Evolutionary conservation across 2,329 filamentous ascomycete species (phyloP).

Genomic region (Fusarium nisikadoi): DNA sequence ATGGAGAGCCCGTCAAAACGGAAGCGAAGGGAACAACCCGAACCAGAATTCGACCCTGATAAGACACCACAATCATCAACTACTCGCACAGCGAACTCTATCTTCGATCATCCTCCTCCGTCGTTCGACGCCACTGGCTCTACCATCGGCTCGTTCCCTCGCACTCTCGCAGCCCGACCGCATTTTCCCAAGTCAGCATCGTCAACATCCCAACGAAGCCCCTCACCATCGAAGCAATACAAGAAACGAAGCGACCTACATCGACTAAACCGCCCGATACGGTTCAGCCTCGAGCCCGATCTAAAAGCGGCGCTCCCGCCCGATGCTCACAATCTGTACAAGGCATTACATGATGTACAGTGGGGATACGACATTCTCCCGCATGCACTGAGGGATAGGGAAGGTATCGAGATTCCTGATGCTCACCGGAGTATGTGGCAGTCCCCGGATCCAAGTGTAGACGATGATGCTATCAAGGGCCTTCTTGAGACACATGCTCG

Average conservation of each 20-base stretch:
- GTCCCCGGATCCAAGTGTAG: too few relatives aligned
- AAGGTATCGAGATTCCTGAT: neutral
- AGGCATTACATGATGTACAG: neutral
- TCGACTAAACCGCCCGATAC: neutral
- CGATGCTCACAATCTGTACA: neutral
- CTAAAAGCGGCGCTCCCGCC: neutral
- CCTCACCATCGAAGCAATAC: neutral
- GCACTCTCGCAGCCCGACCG: neutral
- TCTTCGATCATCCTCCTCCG: neutral
- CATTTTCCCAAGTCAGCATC: neutral
- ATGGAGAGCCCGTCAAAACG: neutral
- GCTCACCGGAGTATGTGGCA: neutral
- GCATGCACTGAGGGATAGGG: neutral
- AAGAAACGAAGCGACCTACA: neutral
- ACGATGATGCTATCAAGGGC: neutral
- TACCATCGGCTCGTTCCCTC: neutral
- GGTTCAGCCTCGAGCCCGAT: neutral
- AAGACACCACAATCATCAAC: neutral
- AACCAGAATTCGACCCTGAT: neutral
- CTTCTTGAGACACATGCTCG: neutral
- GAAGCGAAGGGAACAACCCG: neutral
- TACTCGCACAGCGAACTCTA: neutral
- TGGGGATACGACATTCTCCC: neutral
- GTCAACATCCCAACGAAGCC: neutral
- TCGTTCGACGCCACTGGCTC: neutral